phyloP scores from a whole-genome alignment of 2,329 filamentous ascomycete species.

The Didymella exigua region DNA sequence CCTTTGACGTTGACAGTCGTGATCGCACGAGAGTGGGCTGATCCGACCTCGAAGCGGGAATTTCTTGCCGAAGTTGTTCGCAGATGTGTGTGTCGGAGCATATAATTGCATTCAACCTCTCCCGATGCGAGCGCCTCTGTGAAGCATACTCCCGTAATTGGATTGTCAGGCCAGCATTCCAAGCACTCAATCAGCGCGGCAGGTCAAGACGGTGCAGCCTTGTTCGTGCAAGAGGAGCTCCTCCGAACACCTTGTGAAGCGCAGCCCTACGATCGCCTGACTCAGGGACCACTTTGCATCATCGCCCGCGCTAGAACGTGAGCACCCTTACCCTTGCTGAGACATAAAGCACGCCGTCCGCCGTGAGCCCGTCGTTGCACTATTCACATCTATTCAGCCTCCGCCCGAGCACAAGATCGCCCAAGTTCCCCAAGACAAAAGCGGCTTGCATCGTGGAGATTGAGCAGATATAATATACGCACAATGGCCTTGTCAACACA shows the following conservation, averaged over 20 bases:
- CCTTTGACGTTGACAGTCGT: background rate
- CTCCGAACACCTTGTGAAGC: background rate
- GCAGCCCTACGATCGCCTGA: slow-evolving; percentile 11
- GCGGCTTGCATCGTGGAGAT: background rate
- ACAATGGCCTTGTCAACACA: slow-evolving; percentile 43
- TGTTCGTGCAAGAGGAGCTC: slow-evolving; percentile 4
- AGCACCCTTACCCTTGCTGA: background rate
- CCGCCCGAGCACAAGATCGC: background rate
- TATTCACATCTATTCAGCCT: background rate
- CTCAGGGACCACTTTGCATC: slow-evolving; percentile 8
- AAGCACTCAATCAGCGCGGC: background rate
- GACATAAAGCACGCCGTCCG: slow-evolving; percentile 3
- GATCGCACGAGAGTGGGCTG: slow-evolving; percentile 31
- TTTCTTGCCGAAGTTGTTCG: background rate
- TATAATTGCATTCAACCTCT: slow-evolving; percentile 6
- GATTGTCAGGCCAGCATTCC: background rate
- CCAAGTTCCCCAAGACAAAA: background rate
- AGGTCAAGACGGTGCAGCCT: background rate
- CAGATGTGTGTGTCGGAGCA: slow-evolving; percentile 1
- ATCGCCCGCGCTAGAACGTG: slow-evolving; percentile 2
- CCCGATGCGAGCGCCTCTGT: background rate
- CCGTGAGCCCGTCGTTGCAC: background rate
- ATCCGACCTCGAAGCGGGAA: slow-evolving; percentile 6
- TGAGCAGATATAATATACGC: background rate
- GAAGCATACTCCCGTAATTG: slow-evolving; percentile 3